These are phyloP conservation scores for Lactarius quietus DNA, from an alignment of 768 basidiomycete species.

Conservation along the genomic window DNA sequence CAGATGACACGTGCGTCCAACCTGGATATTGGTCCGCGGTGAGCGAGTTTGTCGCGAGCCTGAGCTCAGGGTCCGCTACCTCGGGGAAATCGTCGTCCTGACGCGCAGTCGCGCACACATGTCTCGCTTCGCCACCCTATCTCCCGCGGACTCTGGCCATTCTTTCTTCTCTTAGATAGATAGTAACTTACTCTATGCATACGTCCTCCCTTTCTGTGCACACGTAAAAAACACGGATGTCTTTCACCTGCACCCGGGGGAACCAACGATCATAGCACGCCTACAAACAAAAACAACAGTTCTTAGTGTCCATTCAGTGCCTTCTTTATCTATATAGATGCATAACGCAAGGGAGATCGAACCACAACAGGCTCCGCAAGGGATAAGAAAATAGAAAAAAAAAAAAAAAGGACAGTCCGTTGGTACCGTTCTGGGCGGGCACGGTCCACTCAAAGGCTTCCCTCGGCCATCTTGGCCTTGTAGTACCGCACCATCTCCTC, in stretches of 20 bases:
- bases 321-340: neutral
- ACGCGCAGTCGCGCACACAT: too few species aligned
- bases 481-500: slow-evolving; percentile 96
- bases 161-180: neutral
- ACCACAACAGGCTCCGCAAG: too few species aligned
- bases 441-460: slow-evolving; percentile 49
- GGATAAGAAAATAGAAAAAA: neutral
- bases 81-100: neutral
- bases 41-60: slow-evolving; percentile 27
- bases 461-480: slow-evolving; percentile 85
- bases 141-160: too few species aligned
- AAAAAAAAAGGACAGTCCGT: neutral
- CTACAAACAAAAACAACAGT: neutral
- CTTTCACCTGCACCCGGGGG: neutral
- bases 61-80: slow-evolving; percentile 1
- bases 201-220: neutral
- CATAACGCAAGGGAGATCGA: neutral
- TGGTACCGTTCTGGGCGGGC: too few species aligned
- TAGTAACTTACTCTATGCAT: neutral
- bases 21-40: slow-evolving; percentile 33
- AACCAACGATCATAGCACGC: neutral
- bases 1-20: slow-evolving; percentile 35
- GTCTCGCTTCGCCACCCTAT: neutral
- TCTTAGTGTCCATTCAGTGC: neutral
- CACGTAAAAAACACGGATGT: neutral